Evolutionary conservation across 2,329 filamentous ascomycete species (phyloP), one percentile per base, ranked within the genome.

Genomic region (Sclerotinia borealis): DNA sequence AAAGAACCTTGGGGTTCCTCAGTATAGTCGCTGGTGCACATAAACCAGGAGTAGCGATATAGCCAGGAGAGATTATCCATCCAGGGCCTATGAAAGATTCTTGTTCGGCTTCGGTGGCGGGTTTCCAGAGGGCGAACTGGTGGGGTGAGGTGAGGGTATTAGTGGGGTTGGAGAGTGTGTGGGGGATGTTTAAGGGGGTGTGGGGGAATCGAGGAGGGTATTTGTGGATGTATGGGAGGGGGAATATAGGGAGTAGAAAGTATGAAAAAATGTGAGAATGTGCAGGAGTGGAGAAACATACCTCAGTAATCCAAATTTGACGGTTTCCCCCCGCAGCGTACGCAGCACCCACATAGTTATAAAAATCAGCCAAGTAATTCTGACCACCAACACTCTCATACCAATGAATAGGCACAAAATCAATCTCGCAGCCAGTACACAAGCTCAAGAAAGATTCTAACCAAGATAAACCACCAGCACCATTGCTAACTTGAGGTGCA

Each of bases 401-500:
- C 79, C 79, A 81, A 69, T 81, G 79, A 39, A 80, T 73, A 63
- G 76, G 74, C 61, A 80, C 65, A 67, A 77, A 79, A 68, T 80
- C 78, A 50, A 81, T 77, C 15, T 71, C 72, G 73, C 78, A 80
- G 41, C 68, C 72, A 15, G 67, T 69, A 72, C 79, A 81, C 9
- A 71, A 69, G 25, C 64, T 63, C 45, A 81, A 55, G 73, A 82
- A 82, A 47, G 73, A 69, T 25, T 68, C 64, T n/a, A 82, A 72
- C 74, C 77, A 83, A 58, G 72, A 68, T 29, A 80, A 74, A 15
- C 59, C 59, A 52, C 41, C 37, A 15, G 70, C 73, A 45, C 77
- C 77, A 68, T 80, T 81, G 66, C 79, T 81, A 37, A 83, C 79
- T 50, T 78, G 74, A 3, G 80, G 80, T 5, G 79, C 75, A 63